A percentile compares a stretch with the other conserved stretches of the same genome.
Evolutionary conservation across 495 filamentous ascomycete genomes (phyloP).

Genomic region (Lasiosphaeria miniovina): DNA sequence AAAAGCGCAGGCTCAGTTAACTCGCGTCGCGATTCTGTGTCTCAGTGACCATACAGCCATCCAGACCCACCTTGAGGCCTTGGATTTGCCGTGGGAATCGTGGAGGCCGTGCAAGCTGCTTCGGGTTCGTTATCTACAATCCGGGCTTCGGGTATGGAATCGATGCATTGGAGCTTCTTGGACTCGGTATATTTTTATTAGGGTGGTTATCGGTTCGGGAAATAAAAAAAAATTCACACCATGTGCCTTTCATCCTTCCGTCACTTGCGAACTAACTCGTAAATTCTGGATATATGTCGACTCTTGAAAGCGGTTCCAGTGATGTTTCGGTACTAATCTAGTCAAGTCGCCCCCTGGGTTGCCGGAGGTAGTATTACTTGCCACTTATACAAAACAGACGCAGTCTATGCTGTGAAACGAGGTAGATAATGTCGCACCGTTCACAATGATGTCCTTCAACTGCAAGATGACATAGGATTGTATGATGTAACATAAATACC

Average conservation of each 20-base stretch:
- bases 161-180: not conserved
- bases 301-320: too few species aligned
- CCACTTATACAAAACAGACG: too few species aligned
- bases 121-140: not conserved
- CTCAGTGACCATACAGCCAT: not conserved
- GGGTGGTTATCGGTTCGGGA: not conserved
- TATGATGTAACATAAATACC: too few species aligned
- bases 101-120: not conserved
- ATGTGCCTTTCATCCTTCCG: not conserved
- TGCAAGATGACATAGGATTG: too few species aligned
- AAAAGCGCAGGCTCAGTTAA: slow-evolving; percentile 7
- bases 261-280: too few species aligned
- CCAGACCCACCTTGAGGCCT: not conserved
- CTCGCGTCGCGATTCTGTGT: slow-evolving; percentile 1
- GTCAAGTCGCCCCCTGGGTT: not conserved
- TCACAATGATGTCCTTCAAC: too few species aligned
- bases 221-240: not conserved
- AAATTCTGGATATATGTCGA: too few species aligned
- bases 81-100: not conserved
- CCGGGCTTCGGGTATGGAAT: not conserved
- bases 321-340: too few species aligned
- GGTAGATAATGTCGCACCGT: too few species aligned
- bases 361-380: not conserved
- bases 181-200: not conserved
- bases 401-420: too few species aligned